Evolutionary conservation across 2,329 filamentous ascomycete genomes (phyloP).

Genomic region (Lecanicillium sp.): DNA sequence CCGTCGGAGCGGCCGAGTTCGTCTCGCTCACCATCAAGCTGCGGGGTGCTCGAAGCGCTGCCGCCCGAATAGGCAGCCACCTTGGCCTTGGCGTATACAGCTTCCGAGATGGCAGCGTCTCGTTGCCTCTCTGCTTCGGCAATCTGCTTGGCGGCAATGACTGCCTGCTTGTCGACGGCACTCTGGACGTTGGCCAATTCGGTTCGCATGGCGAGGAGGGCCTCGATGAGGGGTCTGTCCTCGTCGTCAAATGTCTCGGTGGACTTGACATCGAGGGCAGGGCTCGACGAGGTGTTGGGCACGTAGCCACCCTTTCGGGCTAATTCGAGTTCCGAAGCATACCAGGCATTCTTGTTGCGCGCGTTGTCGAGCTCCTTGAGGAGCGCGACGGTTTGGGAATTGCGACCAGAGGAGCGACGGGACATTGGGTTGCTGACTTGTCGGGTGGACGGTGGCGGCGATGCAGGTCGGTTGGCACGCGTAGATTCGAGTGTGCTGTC

Average conservation of each 20-base stretch:
- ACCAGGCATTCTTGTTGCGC: slow-evolving; percentile 91
- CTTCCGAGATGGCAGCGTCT: slow-evolving; percentile 89
- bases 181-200: slow-evolving; percentile 86
- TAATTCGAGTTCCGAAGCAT: slow-evolving; percentile 87
- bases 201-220: slow-evolving; percentile 81
- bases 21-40: slow-evolving; percentile 53
- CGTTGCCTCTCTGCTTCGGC: slow-evolving; percentile 92
- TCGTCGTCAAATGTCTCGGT: slow-evolving; percentile 84
- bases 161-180: slow-evolving; percentile 82
- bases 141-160: slow-evolving; percentile 79
- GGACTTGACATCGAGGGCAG: slow-evolving; percentile 68
- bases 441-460: slow-evolving; percentile 52
- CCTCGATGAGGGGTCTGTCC: slow-evolving; percentile 86
- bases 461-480: slow-evolving; percentile 42
- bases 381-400: slow-evolving; percentile 65
- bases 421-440: slow-evolving; percentile 53
- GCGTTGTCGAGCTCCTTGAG: slow-evolving; percentile 81
- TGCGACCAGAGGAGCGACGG: slow-evolving; percentile 54
- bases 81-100: slow-evolving; percentile 90
- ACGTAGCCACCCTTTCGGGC: slow-evolving; percentile 86
- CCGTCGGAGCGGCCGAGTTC: slow-evolving; percentile 60
- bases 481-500: slow-evolving; percentile 60
- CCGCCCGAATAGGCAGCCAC: slow-evolving; percentile 68
- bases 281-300: slow-evolving; percentile 62
- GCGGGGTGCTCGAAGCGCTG: slow-evolving; percentile 56